phyloP scores from a whole-genome alignment of 148 eudicot species.

The Euryodendron excelsum region DNA sequence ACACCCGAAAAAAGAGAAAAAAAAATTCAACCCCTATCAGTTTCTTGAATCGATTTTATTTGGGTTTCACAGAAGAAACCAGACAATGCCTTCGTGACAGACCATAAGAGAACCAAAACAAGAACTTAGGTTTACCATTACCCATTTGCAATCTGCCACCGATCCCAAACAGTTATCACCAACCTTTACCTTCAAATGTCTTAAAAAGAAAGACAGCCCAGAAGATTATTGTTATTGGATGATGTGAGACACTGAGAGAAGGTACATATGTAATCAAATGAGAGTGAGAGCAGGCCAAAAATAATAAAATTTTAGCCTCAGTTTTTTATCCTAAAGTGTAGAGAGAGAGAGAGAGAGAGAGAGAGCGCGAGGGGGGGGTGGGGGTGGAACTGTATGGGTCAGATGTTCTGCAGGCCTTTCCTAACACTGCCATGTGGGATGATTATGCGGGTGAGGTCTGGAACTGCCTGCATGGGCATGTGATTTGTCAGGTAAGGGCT shows the following conservation, averaged over 20 bases:
- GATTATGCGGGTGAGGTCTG: conserved; percentile 38
- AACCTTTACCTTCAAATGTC: conserved; percentile 1
- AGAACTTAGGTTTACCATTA: conserved; percentile 10
- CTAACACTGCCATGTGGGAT: conserved; percentile 50
- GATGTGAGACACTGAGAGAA: conserved; percentile 10
- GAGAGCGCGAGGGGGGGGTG: conserved; percentile 16
- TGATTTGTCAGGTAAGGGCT: conserved; percentile 47
- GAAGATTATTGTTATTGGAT: conserved; percentile 5
- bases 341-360: conserved; percentile 16
- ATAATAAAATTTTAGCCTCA: background rate
- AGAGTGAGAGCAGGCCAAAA: too few species aligned
- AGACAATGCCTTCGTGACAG: conserved; percentile 18
- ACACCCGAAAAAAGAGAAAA: conserved; percentile 35
- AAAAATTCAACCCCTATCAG: conserved; percentile 13
- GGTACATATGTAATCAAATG: too few species aligned
- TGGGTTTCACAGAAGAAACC: conserved; percentile 1
- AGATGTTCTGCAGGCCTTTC: conserved; percentile 7
- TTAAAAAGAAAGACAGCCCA: conserved; percentile 34
- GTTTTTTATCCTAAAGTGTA: background rate
- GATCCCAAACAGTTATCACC: background rate
- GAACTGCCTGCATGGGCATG: conserved; percentile 56
- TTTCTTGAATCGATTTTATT: background rate
- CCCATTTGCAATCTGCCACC: conserved; percentile 12
- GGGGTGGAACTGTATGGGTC: too few species aligned
- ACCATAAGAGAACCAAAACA: background rate